phyloP scores from a whole-genome alignment of 1,139 yeast species.

The Arxiozyma telluris region DNA sequence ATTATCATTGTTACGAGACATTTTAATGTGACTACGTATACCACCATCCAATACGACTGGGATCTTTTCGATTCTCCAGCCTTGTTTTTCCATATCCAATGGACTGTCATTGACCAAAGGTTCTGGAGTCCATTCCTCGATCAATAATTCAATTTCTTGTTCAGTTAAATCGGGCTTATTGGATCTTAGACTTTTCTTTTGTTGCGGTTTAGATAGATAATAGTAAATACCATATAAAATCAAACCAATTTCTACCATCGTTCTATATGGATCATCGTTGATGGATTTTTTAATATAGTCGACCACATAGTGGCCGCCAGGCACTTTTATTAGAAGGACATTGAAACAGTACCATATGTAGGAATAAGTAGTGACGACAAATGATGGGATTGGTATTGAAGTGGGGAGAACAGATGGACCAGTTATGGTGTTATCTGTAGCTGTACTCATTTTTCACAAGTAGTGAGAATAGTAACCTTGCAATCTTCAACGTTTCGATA shows the following conservation, averaged over 20 bases:
- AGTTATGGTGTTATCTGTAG: not conserved
- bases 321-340: constrained; percentile 28
- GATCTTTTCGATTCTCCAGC: constrained; percentile 48
- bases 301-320: constrained; percentile 73
- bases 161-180: constrained; percentile 57
- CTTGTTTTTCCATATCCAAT: constrained; percentile 21
- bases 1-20: constrained; percentile 26
- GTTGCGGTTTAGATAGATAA: constrained; percentile 58
- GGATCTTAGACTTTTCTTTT: constrained; percentile 70
- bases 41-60: constrained; percentile 55
- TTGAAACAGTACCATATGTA: constrained; percentile 21
- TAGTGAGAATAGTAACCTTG: not conserved
- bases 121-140: constrained; percentile 87
- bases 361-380: constrained; percentile 18
- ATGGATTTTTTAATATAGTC: constrained; percentile 83
- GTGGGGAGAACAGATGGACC: constrained; percentile 12
- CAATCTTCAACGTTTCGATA: not conserved
- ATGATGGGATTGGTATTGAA: constrained; percentile 25
- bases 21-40: constrained; percentile 41
- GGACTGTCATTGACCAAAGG: constrained; percentile 46
- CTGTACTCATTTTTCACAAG: not conserved
- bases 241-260: constrained; percentile 68
- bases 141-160: constrained; percentile 71
- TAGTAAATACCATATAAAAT: constrained; percentile 80
- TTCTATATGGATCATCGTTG: constrained; percentile 88